Conservation (phyloP, 768 basidiomycete genomes). For the Russula lepida region DNA sequence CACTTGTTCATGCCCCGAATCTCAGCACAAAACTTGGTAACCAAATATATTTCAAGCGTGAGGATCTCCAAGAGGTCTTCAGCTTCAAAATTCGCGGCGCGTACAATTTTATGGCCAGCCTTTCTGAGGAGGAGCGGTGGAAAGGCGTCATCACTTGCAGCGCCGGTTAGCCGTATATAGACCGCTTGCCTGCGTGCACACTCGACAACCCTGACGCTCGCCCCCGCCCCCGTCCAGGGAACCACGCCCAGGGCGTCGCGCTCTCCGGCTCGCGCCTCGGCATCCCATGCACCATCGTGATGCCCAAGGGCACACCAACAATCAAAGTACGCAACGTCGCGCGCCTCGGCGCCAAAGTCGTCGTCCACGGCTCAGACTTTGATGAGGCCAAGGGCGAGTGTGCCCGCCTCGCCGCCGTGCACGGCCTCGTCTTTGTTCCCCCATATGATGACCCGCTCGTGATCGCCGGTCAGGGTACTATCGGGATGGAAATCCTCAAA, state of each 20-base stretch:
- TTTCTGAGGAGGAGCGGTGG: slow-evolving; percentile 85
- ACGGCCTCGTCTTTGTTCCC: slow-evolving; percentile 85
- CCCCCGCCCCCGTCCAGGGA: slow-evolving; percentile 46
- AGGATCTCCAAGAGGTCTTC: slow-evolving; percentile 96
- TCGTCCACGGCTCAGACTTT: slow-evolving; percentile 87
- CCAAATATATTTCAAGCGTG: slow-evolving; percentile 92
- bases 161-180: slow-evolving; percentile 61
- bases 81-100: slow-evolving; percentile 99
- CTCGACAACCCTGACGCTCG: slow-evolving; percentile 13
- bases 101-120: slow-evolving; percentile 94
- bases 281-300: slow-evolving; percentile 97
- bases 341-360: slow-evolving; percentile 91
- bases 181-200: neutral
- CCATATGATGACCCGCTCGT: slow-evolving; percentile 97
- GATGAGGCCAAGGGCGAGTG: slow-evolving; percentile 96
- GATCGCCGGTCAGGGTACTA: slow-evolving; percentile 94
- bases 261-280: slow-evolving; percentile 81
- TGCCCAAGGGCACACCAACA: slow-evolving; percentile 89
- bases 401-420: slow-evolving; percentile 64
- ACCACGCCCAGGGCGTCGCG: slow-evolving; percentile 98
- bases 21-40: slow-evolving; percentile 85
- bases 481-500: slow-evolving; percentile 91
- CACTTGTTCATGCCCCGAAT: slow-evolving; percentile 78
- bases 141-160: slow-evolving; percentile 97
- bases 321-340: slow-evolving; percentile 96